Percentiles rank a stretch among this genome's conserved stretches.
Evolutionary conservation across 345 rosid species (phyloP).

Genomic region (Moringa oleifera): DNA sequence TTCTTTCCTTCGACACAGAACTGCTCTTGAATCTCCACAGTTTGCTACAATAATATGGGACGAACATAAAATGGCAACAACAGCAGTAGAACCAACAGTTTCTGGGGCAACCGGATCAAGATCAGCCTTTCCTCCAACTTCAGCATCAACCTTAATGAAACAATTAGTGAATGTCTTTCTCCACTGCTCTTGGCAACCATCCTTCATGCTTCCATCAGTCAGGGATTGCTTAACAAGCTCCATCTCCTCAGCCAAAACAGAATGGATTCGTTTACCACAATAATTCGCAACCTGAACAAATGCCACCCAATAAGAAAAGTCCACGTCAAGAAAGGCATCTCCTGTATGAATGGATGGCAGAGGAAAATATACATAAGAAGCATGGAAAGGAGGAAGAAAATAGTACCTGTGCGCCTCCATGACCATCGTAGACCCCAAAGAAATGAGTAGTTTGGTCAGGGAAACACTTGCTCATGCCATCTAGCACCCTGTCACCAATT

Average conservation of each 20-base stretch:
- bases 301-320: constrained; percentile 9
- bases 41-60: constrained; percentile 89
- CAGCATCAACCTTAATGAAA: constrained; percentile 70
- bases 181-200: constrained; percentile 77
- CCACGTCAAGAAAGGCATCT: background rate
- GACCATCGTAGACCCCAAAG: constrained; percentile 97
- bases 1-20: constrained; percentile 86
- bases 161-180: constrained; percentile 63
- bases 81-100: constrained; percentile 98
- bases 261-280: constrained; percentile 67
- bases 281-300: constrained; percentile 79
- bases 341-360: background rate
- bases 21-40: constrained; percentile 98
- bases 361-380: constrained; percentile 2
- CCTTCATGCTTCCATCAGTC: constrained; percentile 39
- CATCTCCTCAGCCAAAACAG: constrained; percentile 66
- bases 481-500: constrained; percentile 43
- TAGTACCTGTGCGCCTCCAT: constrained; percentile 86
- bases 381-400: background rate
- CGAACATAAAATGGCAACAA: constrained; percentile 73
- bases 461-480: constrained; percentile 47
- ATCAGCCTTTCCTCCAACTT: constrained; percentile 55
- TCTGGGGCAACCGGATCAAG: constrained; percentile 76
- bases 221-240: constrained; percentile 35
- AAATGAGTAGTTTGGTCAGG: constrained; percentile 71